Percentiles rank a stretch among this genome's conserved stretches.
Evolutionary conservation across 805 yeast genomes (phyloP).

Genomic region (Danielozyma ontarioensis): DNA sequence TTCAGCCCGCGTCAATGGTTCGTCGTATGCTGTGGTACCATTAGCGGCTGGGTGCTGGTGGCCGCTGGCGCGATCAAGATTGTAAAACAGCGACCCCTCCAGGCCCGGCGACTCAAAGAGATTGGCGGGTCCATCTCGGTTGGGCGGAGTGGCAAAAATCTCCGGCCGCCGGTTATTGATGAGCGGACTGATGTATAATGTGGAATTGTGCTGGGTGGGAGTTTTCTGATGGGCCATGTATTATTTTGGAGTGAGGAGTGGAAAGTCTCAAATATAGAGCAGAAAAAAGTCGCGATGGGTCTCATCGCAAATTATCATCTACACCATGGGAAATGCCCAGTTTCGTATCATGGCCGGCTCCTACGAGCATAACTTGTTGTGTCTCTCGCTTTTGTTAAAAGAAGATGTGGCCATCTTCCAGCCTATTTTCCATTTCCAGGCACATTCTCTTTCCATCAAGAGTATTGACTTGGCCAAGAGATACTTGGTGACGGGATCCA

Average conservation of each 20-base stretch:
- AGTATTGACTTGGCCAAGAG: constrained; percentile 77
- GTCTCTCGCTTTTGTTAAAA: constrained; percentile 67
- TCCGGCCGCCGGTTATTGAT: constrained; percentile 40
- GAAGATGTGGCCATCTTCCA: constrained; percentile 61
- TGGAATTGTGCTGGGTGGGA: constrained; percentile 63
- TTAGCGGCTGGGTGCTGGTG: not conserved
- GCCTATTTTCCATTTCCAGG: constrained; percentile 93
- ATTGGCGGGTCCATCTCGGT: constrained; percentile 37
- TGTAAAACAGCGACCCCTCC: constrained; percentile 35
- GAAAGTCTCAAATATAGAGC: not conserved
- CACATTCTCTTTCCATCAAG: constrained; percentile 86
- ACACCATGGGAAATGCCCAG: constrained; percentile 16
- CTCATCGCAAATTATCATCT: not conserved
- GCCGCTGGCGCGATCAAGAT: constrained; percentile 15
- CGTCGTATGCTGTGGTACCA: constrained; percentile 9
- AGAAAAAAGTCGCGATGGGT: not conserved
- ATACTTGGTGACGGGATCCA: constrained; percentile 88
- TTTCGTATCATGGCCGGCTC: constrained; percentile 91
- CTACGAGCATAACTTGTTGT: constrained; percentile 86
- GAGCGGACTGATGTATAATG: constrained; percentile 68
- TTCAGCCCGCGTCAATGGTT: constrained; percentile 74
- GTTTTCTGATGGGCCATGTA: constrained; percentile 16
- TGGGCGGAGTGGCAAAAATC: constrained; percentile 44
- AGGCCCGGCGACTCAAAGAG: constrained; percentile 40
- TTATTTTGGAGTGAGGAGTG: not conserved